Conservation (phyloP, 139 green algal species). For the Chlorella sp. region DNA sequence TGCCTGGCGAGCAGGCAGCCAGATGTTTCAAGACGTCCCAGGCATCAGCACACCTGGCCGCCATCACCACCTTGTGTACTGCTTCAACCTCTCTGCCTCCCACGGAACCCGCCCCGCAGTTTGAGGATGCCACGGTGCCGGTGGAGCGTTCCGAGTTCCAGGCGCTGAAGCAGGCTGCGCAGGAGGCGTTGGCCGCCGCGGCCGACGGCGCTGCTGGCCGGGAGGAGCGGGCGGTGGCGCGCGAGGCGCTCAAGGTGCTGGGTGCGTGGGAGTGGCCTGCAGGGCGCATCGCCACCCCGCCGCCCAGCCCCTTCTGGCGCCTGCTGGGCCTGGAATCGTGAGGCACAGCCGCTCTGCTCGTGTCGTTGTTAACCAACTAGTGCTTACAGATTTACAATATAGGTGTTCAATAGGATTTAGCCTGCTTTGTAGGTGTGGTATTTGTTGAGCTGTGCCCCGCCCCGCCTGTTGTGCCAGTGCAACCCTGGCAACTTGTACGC, state of each 20-base stretch:
- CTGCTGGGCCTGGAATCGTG: conserved; percentile 3
- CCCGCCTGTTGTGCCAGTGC: background rate
- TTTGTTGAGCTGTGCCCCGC: too few relatives aligned
- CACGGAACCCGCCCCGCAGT: background rate
- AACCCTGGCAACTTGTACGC: too few relatives aligned
- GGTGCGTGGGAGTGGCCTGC: conserved; percentile 16
- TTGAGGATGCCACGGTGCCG: background rate
- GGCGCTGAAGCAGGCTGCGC: background rate
- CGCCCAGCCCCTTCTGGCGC: conserved; percentile 19
- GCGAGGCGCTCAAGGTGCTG: conserved; percentile 17
- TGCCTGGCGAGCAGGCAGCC: background rate
- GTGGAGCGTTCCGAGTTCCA: conserved; percentile 8
- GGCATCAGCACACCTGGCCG: background rate
- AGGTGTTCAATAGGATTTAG: too few relatives aligned
- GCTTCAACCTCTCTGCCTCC: too few relatives aligned
- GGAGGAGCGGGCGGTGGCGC: conserved; percentile 14
- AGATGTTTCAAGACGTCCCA: background rate
- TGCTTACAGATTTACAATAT: too few relatives aligned
- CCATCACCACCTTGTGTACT: background rate
- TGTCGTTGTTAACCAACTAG: too few relatives aligned
- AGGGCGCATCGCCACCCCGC: conserved; percentile 11
- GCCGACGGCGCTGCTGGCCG: background rate
- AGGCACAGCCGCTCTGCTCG: too few relatives aligned
- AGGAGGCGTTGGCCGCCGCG: background rate
- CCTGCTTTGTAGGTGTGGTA: too few relatives aligned